Conservation (phyloP, 2,329 filamentous ascomycete species). For the Penicillium capsulatum region DNA sequence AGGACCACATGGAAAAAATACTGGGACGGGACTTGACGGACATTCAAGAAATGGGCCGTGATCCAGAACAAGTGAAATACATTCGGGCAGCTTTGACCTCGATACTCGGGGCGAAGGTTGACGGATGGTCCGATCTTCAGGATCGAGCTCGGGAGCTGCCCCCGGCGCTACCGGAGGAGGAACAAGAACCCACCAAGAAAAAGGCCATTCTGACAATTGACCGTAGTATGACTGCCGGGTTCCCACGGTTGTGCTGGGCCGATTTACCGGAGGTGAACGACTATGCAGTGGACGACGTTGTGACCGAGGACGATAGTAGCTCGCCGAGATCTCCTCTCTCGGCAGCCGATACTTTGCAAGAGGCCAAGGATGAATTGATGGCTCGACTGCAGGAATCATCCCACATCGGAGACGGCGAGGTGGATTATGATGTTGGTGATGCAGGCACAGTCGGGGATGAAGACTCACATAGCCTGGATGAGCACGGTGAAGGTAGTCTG, state of each 20-base stretch:
- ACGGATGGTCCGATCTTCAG: constrained; percentile 43
- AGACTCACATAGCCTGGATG: constrained; percentile 41
- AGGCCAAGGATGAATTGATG: constrained; percentile 51
- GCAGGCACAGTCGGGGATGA: constrained; percentile 42
- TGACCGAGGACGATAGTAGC: constrained; percentile 45
- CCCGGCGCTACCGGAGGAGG: constrained; percentile 30
- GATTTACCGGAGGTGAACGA: constrained; percentile 44
- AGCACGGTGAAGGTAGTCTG: constrained; percentile 42
- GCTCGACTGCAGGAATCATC: constrained; percentile 46
- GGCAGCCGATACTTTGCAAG: constrained; percentile 48
- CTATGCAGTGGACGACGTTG: constrained; percentile 38
- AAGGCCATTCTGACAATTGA: constrained; percentile 43
- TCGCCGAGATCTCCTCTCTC: constrained; percentile 47
- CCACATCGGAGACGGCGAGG: constrained; percentile 39
- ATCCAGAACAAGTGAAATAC: constrained; percentile 44
- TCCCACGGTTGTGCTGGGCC: constrained; percentile 41
- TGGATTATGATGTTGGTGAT: constrained; percentile 41
- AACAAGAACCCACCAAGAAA: constrained; percentile 33
- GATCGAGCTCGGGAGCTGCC: constrained; percentile 37
- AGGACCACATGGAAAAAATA: constrained; percentile 47
- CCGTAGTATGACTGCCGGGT: constrained; percentile 37
- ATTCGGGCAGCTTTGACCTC: constrained; percentile 43
- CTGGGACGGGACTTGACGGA: constrained; percentile 42
- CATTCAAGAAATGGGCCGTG: constrained; percentile 45
- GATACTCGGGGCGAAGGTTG: constrained; percentile 43